These are phyloP conservation scores for Cyclostephanos tholiformis DNA, from an alignment of 108 stramenopile species.

Conservation along the genomic window DNA sequence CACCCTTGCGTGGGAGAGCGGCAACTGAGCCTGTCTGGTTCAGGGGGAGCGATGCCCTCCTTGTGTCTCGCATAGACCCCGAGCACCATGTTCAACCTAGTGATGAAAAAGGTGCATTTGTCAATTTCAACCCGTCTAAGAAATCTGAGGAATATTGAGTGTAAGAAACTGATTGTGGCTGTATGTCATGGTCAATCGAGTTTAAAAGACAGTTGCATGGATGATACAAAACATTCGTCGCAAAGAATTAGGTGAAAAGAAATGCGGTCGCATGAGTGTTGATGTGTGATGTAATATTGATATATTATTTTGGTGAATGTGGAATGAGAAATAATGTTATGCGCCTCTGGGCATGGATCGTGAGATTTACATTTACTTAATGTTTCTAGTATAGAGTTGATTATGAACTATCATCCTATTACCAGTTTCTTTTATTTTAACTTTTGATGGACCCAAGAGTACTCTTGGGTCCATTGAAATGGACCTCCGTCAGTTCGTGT, in stretches of 20 bases:
- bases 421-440: too few species aligned
- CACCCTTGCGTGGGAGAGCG: constrained; percentile 44
- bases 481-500: too few species aligned
- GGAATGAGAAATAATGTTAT: constrained; percentile 1
- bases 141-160: background rate
- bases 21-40: constrained; percentile 41
- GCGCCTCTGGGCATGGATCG: background rate
- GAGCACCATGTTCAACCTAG: constrained; percentile 5
- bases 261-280: background rate
- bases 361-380: background rate
- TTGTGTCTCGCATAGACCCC: constrained; percentile 34
- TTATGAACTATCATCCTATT: too few species aligned
- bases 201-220: background rate
- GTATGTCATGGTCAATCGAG: background rate
- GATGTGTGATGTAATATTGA: background rate
- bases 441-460: too few species aligned
- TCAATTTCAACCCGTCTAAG: background rate
- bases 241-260: too few species aligned
- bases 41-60: constrained; percentile 23
- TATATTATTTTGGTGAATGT: constrained; percentile 5
- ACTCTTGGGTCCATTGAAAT: too few species aligned
- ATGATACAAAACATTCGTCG: background rate
- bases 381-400: too few species aligned
- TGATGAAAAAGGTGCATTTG: constrained; percentile 5
- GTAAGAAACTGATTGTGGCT: background rate